phyloP scores from a whole-genome alignment of 78 protist species.

The Trichosphaerium sp. region DNA sequence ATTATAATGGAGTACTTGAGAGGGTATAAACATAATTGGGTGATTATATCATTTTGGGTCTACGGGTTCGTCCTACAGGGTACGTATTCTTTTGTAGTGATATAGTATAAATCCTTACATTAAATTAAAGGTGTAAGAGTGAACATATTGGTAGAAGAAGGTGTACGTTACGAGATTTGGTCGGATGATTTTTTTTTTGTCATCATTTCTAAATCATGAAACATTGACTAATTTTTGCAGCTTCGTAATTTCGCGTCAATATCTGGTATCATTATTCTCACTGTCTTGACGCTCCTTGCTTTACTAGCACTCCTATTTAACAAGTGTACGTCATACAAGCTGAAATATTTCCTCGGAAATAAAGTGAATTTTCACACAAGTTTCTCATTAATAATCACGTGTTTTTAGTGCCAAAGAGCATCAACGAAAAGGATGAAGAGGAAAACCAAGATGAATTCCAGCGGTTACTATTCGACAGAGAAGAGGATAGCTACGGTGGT shows the following conservation, averaged over 20 bases:
- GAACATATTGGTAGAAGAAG: too few relatives aligned
- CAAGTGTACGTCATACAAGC: neutral
- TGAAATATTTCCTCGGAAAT: neutral
- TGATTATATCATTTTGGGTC: too few relatives aligned
- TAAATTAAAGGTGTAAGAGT: too few relatives aligned
- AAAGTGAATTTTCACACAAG: slow-evolving; percentile 3
- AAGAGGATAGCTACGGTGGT: slow-evolving; percentile 33
- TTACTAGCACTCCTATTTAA: neutral
- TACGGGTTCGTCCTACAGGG: too few relatives aligned
- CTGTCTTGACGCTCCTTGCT: slow-evolving; percentile 20
- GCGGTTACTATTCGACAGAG: slow-evolving; percentile 30
- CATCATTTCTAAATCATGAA: slow-evolving; percentile 29
- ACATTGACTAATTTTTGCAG: slow-evolving; percentile 14
- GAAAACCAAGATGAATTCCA: too few relatives aligned
- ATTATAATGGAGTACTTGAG: too few relatives aligned
- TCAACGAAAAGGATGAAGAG: too few relatives aligned
- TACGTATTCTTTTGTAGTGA: too few relatives aligned
- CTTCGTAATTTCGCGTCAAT: slow-evolving; percentile 22
- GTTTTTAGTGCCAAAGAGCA: slow-evolving; percentile 34
- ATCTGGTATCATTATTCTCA: slow-evolving; percentile 18
- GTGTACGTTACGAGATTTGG: too few relatives aligned
- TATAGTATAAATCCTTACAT: too few relatives aligned
- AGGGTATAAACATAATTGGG: too few relatives aligned
- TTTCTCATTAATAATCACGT: slow-evolving; percentile 12
- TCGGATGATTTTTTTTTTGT: too few relatives aligned